phyloP scores from a whole-genome alignment of 2,329 filamentous ascomycete species.

The Aspergillus tanneri region DNA sequence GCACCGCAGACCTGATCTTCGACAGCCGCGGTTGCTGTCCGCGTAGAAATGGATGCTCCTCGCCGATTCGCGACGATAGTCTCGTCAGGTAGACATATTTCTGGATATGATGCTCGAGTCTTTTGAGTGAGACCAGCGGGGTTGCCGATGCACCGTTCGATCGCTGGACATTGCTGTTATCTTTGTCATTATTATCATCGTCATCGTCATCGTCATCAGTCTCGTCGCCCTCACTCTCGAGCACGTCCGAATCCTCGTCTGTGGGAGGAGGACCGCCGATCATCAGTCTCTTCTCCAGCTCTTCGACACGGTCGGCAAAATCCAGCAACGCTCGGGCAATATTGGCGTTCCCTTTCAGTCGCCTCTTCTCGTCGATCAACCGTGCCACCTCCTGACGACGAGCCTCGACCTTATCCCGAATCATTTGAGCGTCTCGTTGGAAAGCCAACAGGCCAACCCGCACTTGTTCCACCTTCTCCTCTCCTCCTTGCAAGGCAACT shows the following conservation, averaged over 20 bases:
- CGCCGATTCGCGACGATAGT: conserved; percentile 52
- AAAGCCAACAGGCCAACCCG: conserved; percentile 85
- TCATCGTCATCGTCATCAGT: conserved; percentile 42
- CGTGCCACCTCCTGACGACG: conserved; percentile 62
- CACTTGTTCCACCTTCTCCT: conserved; percentile 88
- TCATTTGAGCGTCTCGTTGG: conserved; percentile 72
- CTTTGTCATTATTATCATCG: conserved; percentile 34
- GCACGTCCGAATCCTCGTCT: conserved; percentile 35
- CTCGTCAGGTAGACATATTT: conserved; percentile 59
- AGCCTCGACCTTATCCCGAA: conserved; percentile 65
- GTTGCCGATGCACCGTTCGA: conserved; percentile 38
- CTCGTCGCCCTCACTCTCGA: conserved; percentile 35
- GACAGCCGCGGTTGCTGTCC: conserved; percentile 57
- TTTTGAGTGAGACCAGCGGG: conserved; percentile 38
- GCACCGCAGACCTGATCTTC: conserved; percentile 60
- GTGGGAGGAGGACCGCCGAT: conserved; percentile 51
- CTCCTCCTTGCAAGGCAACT: conserved; percentile 76
- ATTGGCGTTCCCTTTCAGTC: conserved; percentile 64
- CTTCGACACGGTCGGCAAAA: conserved; percentile 49
- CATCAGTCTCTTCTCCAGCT: conserved; percentile 68
- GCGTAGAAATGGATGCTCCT: conserved; percentile 62
- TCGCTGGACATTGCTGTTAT: conserved; percentile 41
- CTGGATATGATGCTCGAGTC: conserved; percentile 56
- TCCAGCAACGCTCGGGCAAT: conserved; percentile 53
- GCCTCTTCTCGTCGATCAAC: conserved; percentile 65